Percentiles rank a stretch among this genome's conserved stretches.
These are phyloP conservation scores for Colletotrichum kahawae DNA, from an alignment of 2,329 filamentous ascomycete species.

Conservation along the genomic window DNA sequence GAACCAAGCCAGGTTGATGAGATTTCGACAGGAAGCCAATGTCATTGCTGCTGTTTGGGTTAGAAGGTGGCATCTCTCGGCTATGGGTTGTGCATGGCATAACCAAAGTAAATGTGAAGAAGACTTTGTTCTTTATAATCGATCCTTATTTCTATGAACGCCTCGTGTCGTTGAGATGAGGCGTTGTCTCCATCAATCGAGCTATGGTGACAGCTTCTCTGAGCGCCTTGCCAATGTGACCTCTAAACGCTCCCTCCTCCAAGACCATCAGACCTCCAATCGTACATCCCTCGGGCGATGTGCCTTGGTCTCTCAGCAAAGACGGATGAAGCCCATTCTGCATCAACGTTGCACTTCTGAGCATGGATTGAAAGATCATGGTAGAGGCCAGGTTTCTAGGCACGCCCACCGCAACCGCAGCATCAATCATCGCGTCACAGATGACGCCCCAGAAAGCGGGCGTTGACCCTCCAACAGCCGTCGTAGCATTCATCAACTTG, in stretches of 20 bases:
- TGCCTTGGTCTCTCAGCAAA: constrained; percentile 62
- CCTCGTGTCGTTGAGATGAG: constrained; percentile 46
- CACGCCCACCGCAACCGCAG: constrained; percentile 64
- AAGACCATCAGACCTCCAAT: constrained; percentile 64
- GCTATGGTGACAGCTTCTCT: constrained; percentile 54
- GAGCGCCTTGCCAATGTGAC: constrained; percentile 43
- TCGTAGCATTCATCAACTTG: constrained; percentile 60
- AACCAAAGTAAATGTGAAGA: accelerated
- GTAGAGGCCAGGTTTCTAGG: constrained; percentile 59
- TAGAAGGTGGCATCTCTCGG: not conserved
- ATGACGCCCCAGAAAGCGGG: constrained; percentile 66
- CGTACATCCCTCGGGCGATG: constrained; percentile 65
- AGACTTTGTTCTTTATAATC: not conserved
- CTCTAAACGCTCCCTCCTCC: constrained; percentile 60
- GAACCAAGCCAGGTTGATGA: not conserved
- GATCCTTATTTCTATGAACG: not conserved
- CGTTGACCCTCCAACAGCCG: constrained; percentile 63
- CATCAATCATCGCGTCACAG: constrained; percentile 63
- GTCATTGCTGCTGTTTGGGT: not conserved
- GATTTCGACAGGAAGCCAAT: not conserved
- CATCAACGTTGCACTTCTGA: constrained; percentile 59
- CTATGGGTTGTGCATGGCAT: accelerated
- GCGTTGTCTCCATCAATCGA: constrained; percentile 40
- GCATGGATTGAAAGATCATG: constrained; percentile 66
- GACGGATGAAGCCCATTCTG: constrained; percentile 59